A percentile compares a stretch with the other conserved stretches of the same genome.
phyloP scores from a whole-genome alignment of 2,329 filamentous ascomycete species.

The Colletotrichum scovillei region DNA sequence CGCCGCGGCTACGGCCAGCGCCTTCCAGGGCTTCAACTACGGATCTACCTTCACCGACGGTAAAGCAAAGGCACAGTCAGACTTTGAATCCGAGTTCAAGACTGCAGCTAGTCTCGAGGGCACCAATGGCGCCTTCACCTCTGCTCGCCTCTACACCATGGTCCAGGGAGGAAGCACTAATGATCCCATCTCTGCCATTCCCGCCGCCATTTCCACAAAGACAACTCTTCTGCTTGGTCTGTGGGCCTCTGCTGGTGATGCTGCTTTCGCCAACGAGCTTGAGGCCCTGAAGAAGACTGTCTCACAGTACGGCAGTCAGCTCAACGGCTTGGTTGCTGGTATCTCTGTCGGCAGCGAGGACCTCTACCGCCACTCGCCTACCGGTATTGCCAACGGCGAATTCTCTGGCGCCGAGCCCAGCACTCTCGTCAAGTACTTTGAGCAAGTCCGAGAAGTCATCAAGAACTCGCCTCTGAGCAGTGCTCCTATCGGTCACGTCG shows the following conservation, averaged over 20 bases:
- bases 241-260: constrained; percentile 79
- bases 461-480: constrained; percentile 68
- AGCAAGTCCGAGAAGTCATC: constrained; percentile 73
- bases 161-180: constrained; percentile 75
- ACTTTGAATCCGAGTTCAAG: constrained; percentile 79
- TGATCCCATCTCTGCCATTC: constrained; percentile 77
- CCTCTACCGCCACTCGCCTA: constrained; percentile 82
- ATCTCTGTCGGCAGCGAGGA: constrained; percentile 92
- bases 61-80: constrained; percentile 67
- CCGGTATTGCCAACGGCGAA: constrained; percentile 71
- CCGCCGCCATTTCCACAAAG: constrained; percentile 83
- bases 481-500: constrained; percentile 82
- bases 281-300: constrained; percentile 78
- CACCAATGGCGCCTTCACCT: constrained; percentile 71
- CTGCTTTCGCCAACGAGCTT: constrained; percentile 77
- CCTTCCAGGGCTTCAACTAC: constrained; percentile 79
- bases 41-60: constrained; percentile 72
- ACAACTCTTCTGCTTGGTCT: constrained; percentile 85
- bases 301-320: constrained; percentile 71
- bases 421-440: constrained; percentile 76
- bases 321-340: constrained; percentile 77
- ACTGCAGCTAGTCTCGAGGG: constrained; percentile 72
- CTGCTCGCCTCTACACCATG: constrained; percentile 81
- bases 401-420: constrained; percentile 72
- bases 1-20: constrained; percentile 47